Conservation (phyloP, 192 early-diverging fungal genomes). For the Entomortierella chlamydospora region DNA sequence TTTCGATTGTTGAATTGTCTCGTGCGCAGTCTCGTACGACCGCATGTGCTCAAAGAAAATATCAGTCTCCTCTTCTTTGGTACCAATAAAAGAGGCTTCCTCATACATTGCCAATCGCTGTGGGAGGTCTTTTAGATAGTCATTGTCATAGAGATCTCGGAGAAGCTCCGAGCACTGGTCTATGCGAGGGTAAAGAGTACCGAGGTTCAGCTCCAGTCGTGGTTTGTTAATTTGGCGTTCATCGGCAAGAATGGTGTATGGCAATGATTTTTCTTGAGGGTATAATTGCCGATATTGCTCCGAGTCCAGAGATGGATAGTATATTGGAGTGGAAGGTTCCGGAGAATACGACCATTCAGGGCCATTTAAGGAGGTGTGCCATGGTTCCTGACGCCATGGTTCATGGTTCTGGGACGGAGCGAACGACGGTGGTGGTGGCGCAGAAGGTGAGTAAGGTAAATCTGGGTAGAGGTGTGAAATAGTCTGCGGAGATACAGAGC, state of each 20-base stretch:
- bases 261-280: conserved; percentile 2
- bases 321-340: conserved; percentile 10
- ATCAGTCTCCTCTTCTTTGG: not conserved
- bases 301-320: conserved; percentile 5
- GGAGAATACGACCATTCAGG: conserved; percentile 6
- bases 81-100: not conserved
- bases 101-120: conserved; percentile 8
- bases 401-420: not conserved
- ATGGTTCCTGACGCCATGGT: conserved; percentile 8
- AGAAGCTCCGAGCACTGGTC: conserved; percentile 9
- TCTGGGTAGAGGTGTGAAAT: not conserved
- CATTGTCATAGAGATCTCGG: conserved; percentile 16
- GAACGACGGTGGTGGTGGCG: not conserved
- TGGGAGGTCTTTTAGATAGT: conserved; percentile 6
- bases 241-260: not conserved
- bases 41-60: conserved; percentile 16
- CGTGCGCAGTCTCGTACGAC: conserved; percentile 34
- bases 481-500: not conserved
- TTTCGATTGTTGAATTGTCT: conserved; percentile 34
- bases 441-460: conserved; percentile 4
- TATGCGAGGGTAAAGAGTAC: not conserved
- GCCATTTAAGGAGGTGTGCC: conserved; percentile 2
- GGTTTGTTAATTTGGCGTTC: not conserved
- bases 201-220: not conserved
- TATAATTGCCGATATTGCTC: not conserved